These are phyloP conservation scores for Venturiaceae sp. DNA, from an alignment of 2,329 filamentous ascomycete species.

Conservation along the genomic window DNA sequence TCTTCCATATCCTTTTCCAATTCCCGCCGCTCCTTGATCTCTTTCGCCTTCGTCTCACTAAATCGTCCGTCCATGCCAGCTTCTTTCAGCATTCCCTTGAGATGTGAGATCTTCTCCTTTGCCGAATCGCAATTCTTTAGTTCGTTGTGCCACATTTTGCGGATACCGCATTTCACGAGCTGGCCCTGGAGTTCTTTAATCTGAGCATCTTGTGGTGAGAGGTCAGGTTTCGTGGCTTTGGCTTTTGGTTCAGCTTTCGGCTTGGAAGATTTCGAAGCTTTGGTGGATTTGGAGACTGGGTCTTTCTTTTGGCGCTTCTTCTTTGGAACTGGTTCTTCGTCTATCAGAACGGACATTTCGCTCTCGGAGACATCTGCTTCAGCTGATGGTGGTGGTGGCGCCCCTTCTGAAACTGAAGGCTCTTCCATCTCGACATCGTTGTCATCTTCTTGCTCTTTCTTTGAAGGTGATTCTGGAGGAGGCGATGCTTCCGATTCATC, in stretches of 20 bases:
- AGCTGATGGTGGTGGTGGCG: not conserved
- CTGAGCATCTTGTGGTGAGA: slow-evolving; percentile 26
- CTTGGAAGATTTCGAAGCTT: slow-evolving; percentile 15
- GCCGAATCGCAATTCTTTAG: slow-evolving; percentile 64
- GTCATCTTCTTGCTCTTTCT: not conserved
- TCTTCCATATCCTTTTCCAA: slow-evolving; percentile 74
- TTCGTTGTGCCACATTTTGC: slow-evolving; percentile 85
- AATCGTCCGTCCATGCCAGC: slow-evolving; percentile 84
- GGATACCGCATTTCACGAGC: slow-evolving; percentile 80
- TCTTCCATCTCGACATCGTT: not conserved
- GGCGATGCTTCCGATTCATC: not conserved
- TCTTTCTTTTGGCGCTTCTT: slow-evolving; percentile 35
- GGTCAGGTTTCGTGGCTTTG: slow-evolving; percentile 27
- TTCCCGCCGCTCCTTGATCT: slow-evolving; percentile 83
- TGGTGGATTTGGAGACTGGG: not conserved
- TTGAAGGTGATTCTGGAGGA: not conserved
- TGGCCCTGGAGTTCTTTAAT: slow-evolving; percentile 84
- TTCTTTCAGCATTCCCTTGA: slow-evolving; percentile 69
- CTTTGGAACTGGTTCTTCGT: slow-evolving; percentile 44
- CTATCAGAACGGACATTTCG: not conserved
- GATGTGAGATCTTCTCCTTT: slow-evolving; percentile 72
- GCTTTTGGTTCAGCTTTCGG: slow-evolving; percentile 16
- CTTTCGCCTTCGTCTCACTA: slow-evolving; percentile 70
- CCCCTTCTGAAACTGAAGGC: not conserved
- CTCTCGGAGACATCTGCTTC: not conserved